Base-by-base conservation (phyloP, 2,329 filamentous ascomycete genomes). In the Drechslerella dactyloides region DNA sequence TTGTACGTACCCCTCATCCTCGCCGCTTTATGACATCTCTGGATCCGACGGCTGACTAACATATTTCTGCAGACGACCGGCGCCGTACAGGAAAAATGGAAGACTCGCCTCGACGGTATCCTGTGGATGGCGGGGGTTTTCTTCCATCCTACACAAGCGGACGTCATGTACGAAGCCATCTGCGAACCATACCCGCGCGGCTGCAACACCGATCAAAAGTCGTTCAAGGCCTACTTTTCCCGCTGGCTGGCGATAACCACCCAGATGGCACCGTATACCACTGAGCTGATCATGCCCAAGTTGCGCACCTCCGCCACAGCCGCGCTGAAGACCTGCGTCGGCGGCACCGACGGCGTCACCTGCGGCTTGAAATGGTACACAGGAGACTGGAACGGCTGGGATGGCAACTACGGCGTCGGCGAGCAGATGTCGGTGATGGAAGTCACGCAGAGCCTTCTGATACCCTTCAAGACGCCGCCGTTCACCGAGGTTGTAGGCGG, bases 171-270 rank as follows among this genome's bases (percentile, higher is more conserved):
- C 76, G 88, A 90, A 79, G 82, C 82, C 50, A 85, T 85, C n/a
- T 90, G 88, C 80, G 88, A 90, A 78, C 80, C 68, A 15, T 65
- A 73, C 35, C 74, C 73, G 2, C 66, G 51, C 13, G 58, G 77
- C 0, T 91, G 89, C 79, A 84, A 86, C 77, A 82, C 80, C 55
- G 87, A 90, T 78, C 86, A 87, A 82, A 84, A 83, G 75, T 86
- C 85, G 7, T 89, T 88, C 83, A 91, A 90, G 80, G 87, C 83
- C 48, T 88, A 87, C 77, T 82, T 89, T 30, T 82, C 86, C 24
- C 85, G 87, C 61, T 88, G 87, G 80, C 84, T 89, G 81, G 87
- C 84, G 80, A 82, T 84, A 51, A 83, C 85, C 2, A 82, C 85
- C 35, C 77, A 83, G 56, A 81, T 88, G 79, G 81, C 86, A 68